These are phyloP conservation scores for Sungouiella blattae DNA, from an alignment of 805 yeast genomes.

Conservation along the genomic window DNA sequence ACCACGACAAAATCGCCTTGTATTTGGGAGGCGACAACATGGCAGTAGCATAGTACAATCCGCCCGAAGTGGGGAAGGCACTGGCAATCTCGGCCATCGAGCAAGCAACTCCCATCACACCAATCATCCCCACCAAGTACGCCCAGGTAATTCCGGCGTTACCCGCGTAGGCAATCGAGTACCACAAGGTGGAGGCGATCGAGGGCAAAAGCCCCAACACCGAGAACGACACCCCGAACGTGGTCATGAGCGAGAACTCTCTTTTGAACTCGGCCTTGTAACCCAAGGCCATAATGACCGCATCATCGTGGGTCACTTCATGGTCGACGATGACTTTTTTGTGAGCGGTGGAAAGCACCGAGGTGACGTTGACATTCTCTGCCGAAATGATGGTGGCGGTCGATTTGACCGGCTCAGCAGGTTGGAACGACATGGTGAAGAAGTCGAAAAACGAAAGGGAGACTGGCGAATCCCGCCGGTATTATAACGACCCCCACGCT, in stretches of 20 bases:
- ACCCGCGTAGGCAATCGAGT: background rate
- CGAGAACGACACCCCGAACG: slow-evolving; percentile 1
- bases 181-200: background rate
- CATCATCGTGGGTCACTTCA: background rate
- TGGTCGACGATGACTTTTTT: background rate
- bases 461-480: no score
- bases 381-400: background rate
- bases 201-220: slow-evolving; percentile 1
- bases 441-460: no score
- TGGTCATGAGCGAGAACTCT: background rate
- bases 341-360: background rate
- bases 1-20: background rate
- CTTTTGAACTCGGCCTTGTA: background rate
- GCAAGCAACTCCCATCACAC: background rate
- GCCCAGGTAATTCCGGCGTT: slow-evolving; percentile 1
- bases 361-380: background rate
- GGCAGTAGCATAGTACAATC: background rate
- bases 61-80: background rate
- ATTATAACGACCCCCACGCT: no score
- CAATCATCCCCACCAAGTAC: background rate
- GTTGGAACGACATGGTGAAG: background rate
- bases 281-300: background rate
- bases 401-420: background rate
- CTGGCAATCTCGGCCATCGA: background rate
- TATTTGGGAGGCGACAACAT: background rate